These are phyloP conservation scores for Didymella segeticola DNA, from an alignment of 2,329 filamentous ascomycete species.

Conservation along the genomic window DNA sequence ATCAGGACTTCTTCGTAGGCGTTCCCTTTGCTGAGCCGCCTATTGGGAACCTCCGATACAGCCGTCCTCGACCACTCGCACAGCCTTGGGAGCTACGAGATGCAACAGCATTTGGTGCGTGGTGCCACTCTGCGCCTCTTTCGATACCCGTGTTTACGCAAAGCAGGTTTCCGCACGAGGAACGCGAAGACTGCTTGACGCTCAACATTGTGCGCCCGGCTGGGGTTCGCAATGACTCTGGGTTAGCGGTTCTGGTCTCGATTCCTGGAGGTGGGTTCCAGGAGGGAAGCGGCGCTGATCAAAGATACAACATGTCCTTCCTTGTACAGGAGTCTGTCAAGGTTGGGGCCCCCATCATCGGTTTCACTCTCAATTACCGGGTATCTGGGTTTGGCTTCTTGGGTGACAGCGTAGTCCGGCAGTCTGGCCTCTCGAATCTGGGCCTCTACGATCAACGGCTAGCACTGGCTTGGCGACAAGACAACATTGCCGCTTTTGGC, in stretches of 20 bases:
- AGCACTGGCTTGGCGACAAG: slow-evolving; percentile 59
- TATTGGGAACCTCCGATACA: slow-evolving; percentile 1
- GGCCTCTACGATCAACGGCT: slow-evolving; percentile 61
- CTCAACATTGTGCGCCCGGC: slow-evolving; percentile 22
- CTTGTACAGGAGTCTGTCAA: slow-evolving; percentile 20
- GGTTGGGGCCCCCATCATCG: slow-evolving; percentile 25
- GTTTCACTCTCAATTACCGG: slow-evolving; percentile 35
- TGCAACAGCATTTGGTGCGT: not conserved
- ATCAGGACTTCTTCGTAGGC: slow-evolving; percentile 22
- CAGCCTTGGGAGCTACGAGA: slow-evolving; percentile 5
- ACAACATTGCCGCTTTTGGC: slow-evolving; percentile 42
- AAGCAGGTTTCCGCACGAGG: slow-evolving; percentile 19
- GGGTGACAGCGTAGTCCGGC: slow-evolving; percentile 28
- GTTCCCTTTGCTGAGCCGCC: slow-evolving; percentile 22
- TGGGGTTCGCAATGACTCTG: slow-evolving; percentile 42
- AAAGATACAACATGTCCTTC: slow-evolving; percentile 15
- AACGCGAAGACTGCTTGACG: slow-evolving; percentile 30
- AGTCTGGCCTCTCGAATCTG: slow-evolving; percentile 49
- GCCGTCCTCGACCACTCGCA: slow-evolving; percentile 4
- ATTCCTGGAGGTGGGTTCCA: slow-evolving; percentile 40
- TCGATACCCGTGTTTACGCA: no score
- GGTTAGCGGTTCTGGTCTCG: not conserved
- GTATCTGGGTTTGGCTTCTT: slow-evolving; percentile 37
- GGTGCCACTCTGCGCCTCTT: no score
- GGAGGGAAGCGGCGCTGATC: slow-evolving; percentile 28